A percentile compares a stretch with the other conserved stretches of the same genome.
Conservation (phyloP, 768 basidiomycete species). For the Amanita molliuscula region DNA sequence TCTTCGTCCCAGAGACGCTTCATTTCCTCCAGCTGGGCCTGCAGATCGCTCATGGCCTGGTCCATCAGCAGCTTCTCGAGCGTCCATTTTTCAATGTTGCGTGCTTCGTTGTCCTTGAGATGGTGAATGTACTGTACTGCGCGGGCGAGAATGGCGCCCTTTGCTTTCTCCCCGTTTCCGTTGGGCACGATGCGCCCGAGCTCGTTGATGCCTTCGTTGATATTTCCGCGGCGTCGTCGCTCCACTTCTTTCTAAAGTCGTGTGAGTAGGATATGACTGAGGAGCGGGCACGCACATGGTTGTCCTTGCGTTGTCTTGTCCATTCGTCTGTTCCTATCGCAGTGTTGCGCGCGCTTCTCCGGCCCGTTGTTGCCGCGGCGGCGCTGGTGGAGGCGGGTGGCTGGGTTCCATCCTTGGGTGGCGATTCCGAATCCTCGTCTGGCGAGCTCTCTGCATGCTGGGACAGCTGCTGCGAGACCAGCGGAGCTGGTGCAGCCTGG, state of each 20-base stretch:
- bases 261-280: background rate
- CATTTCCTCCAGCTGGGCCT: conserved; percentile 75
- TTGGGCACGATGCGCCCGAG: conserved; percentile 84
- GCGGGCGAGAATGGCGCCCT: conserved; percentile 79
- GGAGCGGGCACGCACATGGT: conserved; percentile 42
- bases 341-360: conserved; percentile 43
- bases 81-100: conserved; percentile 91
- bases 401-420: conserved; percentile 8
- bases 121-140: conserved; percentile 91
- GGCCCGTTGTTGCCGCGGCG: conserved; percentile 21
- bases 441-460: conserved; percentile 11
- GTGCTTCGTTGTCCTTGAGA: conserved; percentile 82
- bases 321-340: conserved; percentile 71
- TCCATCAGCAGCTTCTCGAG: conserved; percentile 89
- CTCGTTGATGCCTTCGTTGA: conserved; percentile 94
- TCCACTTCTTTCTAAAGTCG: conserved; percentile 92
- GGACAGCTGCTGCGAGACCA: no score
- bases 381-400: conserved; percentile 13
- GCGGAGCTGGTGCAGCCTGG: conserved; percentile 27
- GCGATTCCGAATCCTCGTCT: conserved; percentile 6
- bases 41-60: conserved; percentile 82
- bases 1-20: conserved; percentile 79
- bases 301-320: conserved; percentile 73
- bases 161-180: conserved; percentile 79
- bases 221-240: conserved; percentile 86